A percentile compares a stretch with the other conserved stretches of the same genome.
Evolutionary conservation across 257 asterid species (phyloP).

Genomic region (Craterostigma plantagineum): DNA sequence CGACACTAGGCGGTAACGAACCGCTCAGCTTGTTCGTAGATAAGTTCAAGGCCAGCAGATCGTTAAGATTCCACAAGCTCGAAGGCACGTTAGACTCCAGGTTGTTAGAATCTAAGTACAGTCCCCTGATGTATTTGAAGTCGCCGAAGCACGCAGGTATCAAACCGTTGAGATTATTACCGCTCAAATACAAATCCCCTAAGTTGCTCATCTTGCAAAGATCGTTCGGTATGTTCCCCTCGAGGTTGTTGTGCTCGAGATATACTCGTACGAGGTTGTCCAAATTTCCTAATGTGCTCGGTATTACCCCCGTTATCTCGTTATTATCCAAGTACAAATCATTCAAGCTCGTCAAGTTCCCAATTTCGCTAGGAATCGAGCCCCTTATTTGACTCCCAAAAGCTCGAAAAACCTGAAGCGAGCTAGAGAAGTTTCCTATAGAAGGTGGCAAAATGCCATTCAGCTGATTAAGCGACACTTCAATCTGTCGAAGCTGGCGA

Average conservation of each 20-base stretch:
- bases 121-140: conserved; percentile 20
- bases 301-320: conserved; percentile 21
- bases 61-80: conserved; percentile 24
- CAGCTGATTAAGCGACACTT: conserved; percentile 21
- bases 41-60: conserved; percentile 24
- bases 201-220: conserved; percentile 25
- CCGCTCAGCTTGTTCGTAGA: conserved; percentile 29
- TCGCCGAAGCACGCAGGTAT: conserved; percentile 48
- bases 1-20: conserved; percentile 16
- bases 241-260: conserved; percentile 27
- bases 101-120: conserved; percentile 25
- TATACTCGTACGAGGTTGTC: conserved; percentile 18
- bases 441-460: conserved; percentile 30
- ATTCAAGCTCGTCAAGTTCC: conserved; percentile 22
- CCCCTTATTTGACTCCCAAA: conserved; percentile 22
- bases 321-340: conserved; percentile 21
- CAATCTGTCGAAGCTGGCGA: conserved; percentile 7
- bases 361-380: conserved; percentile 27
- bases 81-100: conserved; percentile 21
- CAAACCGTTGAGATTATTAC: conserved; percentile 25
- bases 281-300: conserved; percentile 12
- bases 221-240: conserved; percentile 24
- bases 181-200: conserved; percentile 22
- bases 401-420: conserved; percentile 14
- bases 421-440: conserved; percentile 27